These are phyloP conservation scores for Porphyrellus cyaneotinctus DNA, from an alignment of 768 basidiomycete species.

Conservation along the genomic window DNA sequence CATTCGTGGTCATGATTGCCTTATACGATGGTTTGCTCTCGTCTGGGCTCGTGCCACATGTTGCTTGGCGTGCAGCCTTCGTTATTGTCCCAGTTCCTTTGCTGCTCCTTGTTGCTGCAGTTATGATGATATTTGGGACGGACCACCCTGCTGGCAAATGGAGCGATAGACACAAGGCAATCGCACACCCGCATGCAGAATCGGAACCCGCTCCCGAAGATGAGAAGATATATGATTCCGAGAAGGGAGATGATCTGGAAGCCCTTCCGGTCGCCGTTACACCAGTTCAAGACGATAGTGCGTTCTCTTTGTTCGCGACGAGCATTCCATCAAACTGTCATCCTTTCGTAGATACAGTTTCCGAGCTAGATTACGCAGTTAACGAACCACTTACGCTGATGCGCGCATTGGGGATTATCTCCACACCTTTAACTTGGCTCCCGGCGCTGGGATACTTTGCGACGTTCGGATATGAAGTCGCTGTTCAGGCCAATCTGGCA, in stretches of 20 bases:
- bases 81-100: constrained; percentile 50
- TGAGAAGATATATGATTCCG: constrained; percentile 17
- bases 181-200: background rate
- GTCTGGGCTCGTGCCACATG: constrained; percentile 36
- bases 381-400: background rate
- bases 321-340: background rate
- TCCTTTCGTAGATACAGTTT: constrained; percentile 12
- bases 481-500: constrained; percentile 2
- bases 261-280: constrained; percentile 13
- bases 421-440: constrained; percentile 1
- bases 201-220: constrained; percentile 4
- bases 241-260: constrained; percentile 24
- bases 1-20: constrained; percentile 4
- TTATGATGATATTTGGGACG: constrained; percentile 3
- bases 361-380: constrained; percentile 2
- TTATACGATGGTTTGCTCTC: constrained; percentile 39
- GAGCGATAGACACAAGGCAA: background rate
- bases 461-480: constrained; percentile 4
- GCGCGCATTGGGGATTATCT: background rate
- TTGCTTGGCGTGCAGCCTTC: constrained; percentile 31
- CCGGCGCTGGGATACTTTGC: constrained; percentile 2
- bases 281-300: background rate
- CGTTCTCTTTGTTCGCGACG: background rate
- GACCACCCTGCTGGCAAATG: constrained; percentile 6
- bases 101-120: constrained; percentile 39